Percentiles rank a stretch among this genome's conserved stretches.
These are phyloP conservation scores for Kluyveromyces nonfermentans DNA, from an alignment of 805 yeast species.

Conservation along the genomic window DNA sequence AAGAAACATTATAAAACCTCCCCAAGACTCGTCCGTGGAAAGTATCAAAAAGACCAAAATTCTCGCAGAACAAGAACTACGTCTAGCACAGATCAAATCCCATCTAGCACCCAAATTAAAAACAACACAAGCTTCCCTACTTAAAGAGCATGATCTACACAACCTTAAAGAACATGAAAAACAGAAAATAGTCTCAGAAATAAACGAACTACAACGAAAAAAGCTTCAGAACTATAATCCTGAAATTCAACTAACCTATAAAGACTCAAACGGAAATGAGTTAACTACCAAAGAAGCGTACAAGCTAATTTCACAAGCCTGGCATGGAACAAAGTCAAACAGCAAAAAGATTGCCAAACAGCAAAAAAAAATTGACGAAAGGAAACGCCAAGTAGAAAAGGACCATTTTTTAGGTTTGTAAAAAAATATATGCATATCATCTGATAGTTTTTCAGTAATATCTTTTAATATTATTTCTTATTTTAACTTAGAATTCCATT, in stretches of 20 bases:
- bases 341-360: constrained; percentile 18
- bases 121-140: constrained; percentile 3
- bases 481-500: no score
- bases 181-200: constrained; percentile 19
- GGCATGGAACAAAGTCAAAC: constrained; percentile 49
- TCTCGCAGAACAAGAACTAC: not conserved
- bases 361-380: constrained; percentile 15
- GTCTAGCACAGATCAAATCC: not conserved
- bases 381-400: constrained; percentile 28
- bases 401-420: not conserved
- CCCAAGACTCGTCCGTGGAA: constrained; percentile 2
- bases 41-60: not conserved
- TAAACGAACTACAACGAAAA: constrained; percentile 22
- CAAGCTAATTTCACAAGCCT: constrained; percentile 65
- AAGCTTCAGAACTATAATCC: constrained; percentile 35
- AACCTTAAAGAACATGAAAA: constrained; percentile 15
- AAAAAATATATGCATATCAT: no score
- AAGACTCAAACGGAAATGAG: constrained; percentile 53
- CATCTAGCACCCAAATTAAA: not conserved
- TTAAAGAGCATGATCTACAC: constrained; percentile 25
- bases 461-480: no score
- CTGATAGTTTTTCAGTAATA: no score
- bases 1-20: constrained; percentile 6
- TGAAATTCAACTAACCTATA: constrained; percentile 41
- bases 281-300: constrained; percentile 63